These are phyloP conservation scores for Dillenia suffruticosa DNA, from an alignment of 164 flowering plant genomes.

Conservation along the genomic window DNA sequence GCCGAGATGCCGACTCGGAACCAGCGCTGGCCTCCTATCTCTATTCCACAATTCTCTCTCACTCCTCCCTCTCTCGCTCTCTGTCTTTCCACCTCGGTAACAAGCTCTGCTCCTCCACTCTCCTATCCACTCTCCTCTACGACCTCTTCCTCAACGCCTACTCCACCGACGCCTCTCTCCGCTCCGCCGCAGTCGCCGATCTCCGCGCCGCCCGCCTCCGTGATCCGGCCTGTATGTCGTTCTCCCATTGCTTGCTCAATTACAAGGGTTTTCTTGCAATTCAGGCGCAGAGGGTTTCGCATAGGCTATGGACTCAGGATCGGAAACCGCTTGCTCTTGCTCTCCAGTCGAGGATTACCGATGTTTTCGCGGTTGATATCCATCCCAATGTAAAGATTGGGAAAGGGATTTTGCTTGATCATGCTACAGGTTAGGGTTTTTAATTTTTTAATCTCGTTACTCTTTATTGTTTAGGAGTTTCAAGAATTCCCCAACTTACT, in stretches of 20 bases:
- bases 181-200: constrained; percentile 69
- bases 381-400: constrained; percentile 60
- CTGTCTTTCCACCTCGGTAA: constrained; percentile 75
- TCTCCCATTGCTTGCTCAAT: constrained; percentile 80
- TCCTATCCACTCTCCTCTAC: constrained; percentile 79
- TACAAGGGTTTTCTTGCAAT: constrained; percentile 86
- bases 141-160: constrained; percentile 74
- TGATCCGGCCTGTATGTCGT: constrained; percentile 84
- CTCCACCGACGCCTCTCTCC: constrained; percentile 45
- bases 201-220: constrained; percentile 70
- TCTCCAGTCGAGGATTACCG: constrained; percentile 55
- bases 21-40: constrained; percentile 85
- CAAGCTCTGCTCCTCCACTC: constrained; percentile 80
- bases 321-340: constrained; percentile 51
- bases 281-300: constrained; percentile 59
- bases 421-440: constrained; percentile 39
- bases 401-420: constrained; percentile 52
- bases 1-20: constrained; percentile 74
- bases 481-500: no score
- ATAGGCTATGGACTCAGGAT: constrained; percentile 50
- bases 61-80: constrained; percentile 61
- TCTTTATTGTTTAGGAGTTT: no score
- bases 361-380: constrained; percentile 61
- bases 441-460: no score
- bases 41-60: constrained; percentile 78